Evolutionary conservation across 2,329 filamentous ascomycete genomes (phyloP), one percentile per base, ranked within the genome.

Genomic region (Pseudogymnoascus sp.): DNA sequence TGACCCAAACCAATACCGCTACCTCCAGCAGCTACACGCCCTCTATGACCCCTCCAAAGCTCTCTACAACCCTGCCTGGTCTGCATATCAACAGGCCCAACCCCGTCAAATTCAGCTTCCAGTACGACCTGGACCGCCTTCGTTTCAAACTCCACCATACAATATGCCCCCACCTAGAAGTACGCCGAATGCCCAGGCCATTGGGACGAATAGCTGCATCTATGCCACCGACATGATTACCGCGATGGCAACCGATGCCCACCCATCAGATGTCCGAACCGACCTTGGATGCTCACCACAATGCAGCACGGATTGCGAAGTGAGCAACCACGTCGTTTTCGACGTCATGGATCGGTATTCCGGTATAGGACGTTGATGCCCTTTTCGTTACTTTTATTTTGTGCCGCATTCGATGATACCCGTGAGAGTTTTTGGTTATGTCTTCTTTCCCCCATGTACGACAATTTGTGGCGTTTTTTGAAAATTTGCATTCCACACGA

Each of bases 141-240:
- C 50, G 2, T 56, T 56, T 11, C 50, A 56, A 56, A 35, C 29
- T 8, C 50, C 50, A 56, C 29, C 50, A 33, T 56, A 56, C 29
- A 10, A 1, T 35, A 10, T 56, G 5, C 10, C 5, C 2, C 29
- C 50, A 10, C 50, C 50, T 19, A 56, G 47, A 56, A 29, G 21
- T 56, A 35, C 50, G 5, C 29, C 50, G 31, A 38, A n/a, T 53
- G 24, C 35, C 59, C 33, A 61, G 13, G 7, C 33, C 14, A 35
- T 61, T 38, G 59, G 59, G 59, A 61, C 59, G 38, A 73, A 72
- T 61, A 71, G 67, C 59, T 74, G 72, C 61, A 69, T 77, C 16
- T 72, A 75, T 64, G 78, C 78, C 16, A 74, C 78, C 10, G 76
- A 78, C 59, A 76, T 80, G 44, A 78, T 81, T 31, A 74, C 76